Evolutionary conservation across 805 yeast genomes (phyloP), one percentile per base, ranked within the genome.

Genomic region (Starmerella floricola): DNA sequence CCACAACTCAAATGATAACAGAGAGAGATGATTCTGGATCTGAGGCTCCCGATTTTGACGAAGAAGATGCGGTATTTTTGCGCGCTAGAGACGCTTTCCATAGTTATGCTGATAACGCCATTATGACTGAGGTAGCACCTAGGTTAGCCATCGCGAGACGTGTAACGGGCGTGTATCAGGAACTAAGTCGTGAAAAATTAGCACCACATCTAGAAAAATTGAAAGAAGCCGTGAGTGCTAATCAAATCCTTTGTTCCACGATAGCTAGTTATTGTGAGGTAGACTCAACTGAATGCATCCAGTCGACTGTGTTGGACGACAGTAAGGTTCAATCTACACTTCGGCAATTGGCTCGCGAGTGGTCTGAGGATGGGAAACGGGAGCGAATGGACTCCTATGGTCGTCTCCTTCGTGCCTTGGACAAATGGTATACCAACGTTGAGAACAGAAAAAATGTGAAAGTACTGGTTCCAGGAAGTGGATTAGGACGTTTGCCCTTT

Each of bases 391-490:
- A 83, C 2, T 57, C 83, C 35, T 53, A 74, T 32, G 60, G 68
- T 0, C 80, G 73, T 46, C 68, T 85, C 13, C 51, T 56, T 2
- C 36, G 49, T 0, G 74, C 74, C 32, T 56, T 82, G 19, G 54
- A 59, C 3, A 38, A 50, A 3, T 42, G 49, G 60, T 31, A 58
- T 63, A 48, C 65, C n/a, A 17, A 33, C 1, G 6, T 46, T 35
- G n/a, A 60, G 68, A 31, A 40, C 20, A 28, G 42, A n/a, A 15
- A 32, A 5, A 18, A 31, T 5, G 33, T 49, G 6, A 49, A 41
- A 16, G 71, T 85, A 0, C 60, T 88, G 4, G 75, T 83, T 2
- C 97, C 97, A 0, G 97, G 98, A 0, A 76, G 93, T 2, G 98
- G 97, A 0, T 65, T 82, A 26, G 96, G 95, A 0, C 66, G 87